Percentiles rank a stretch among this genome's conserved stretches.
Evolutionary conservation across 768 basidiomycete species (phyloP).

Genomic region (Kwoniella pini): DNA sequence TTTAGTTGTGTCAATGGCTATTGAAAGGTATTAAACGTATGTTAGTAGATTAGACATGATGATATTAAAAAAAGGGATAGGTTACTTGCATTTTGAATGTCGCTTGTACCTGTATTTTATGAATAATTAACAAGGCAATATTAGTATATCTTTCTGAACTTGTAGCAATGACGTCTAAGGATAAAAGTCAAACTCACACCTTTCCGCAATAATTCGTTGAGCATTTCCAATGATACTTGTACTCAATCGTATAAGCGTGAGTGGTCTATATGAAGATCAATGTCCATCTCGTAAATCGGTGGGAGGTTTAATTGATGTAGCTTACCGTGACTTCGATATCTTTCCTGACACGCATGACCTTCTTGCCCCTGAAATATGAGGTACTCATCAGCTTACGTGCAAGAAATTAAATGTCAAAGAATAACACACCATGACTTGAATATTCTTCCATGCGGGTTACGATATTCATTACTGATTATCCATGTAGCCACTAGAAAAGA

Average conservation of each 20-base stretch:
- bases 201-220: slow-evolving; percentile 44
- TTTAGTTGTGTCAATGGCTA: slow-evolving; percentile 52
- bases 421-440: slow-evolving; percentile 69
- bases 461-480: slow-evolving; percentile 70
- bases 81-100: slow-evolving; percentile 48
- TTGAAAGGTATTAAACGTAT: too few relatives aligned
- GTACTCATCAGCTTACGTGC: too few relatives aligned
- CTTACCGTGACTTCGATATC: slow-evolving; percentile 68
- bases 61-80: not conserved
- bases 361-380: slow-evolving; percentile 63
- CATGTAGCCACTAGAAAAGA: slow-evolving; percentile 65
- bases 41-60: too few relatives aligned
- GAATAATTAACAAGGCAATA: too few relatives aligned
- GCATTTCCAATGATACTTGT: slow-evolving; percentile 53
- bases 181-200: slow-evolving; percentile 51
- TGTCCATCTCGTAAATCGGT: not conserved
- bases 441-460: slow-evolving; percentile 70
- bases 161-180: too few relatives aligned
- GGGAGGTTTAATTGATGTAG: not conserved
- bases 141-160: too few relatives aligned
- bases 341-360: slow-evolving; percentile 68
- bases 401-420: too few relatives aligned
- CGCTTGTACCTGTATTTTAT: slow-evolving; percentile 37
- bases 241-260: slow-evolving; percentile 56
- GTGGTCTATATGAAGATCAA: slow-evolving; percentile 42